Conservation (phyloP, 306 rosid genomes). For the Acacia melanoxylon region DNA sequence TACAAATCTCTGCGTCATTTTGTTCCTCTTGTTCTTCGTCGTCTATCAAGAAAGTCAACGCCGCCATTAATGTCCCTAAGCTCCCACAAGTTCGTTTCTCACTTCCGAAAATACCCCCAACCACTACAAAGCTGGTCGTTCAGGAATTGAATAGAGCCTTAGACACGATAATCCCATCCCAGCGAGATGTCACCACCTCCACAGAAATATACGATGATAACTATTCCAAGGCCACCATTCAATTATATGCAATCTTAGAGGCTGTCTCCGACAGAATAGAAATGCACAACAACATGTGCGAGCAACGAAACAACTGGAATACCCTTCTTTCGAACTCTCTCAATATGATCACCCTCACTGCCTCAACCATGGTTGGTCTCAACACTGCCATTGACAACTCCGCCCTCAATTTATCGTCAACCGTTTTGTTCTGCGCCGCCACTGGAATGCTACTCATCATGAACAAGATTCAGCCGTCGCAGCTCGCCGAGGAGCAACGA, state of each 20-base stretch:
- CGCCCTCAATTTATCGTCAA: slow-evolving; percentile 42
- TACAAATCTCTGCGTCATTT: slow-evolving; percentile 35
- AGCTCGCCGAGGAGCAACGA: not conserved
- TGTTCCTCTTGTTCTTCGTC: slow-evolving; percentile 30
- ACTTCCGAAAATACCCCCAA: not conserved
- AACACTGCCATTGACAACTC: slow-evolving; percentile 6
- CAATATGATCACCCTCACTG: slow-evolving; percentile 27
- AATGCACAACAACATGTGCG: slow-evolving; percentile 17
- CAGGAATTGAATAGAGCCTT: slow-evolving; percentile 23
- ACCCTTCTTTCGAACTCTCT: slow-evolving; percentile 8
- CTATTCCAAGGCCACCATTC: slow-evolving; percentile 4
- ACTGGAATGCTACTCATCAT: slow-evolving; percentile 43
- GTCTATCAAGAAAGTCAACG: slow-evolving; percentile 39
- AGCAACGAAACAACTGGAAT: slow-evolving; percentile 32
- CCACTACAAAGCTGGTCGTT: not conserved
- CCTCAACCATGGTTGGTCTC: slow-evolving; percentile 27
- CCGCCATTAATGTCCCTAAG: slow-evolving; percentile 48
- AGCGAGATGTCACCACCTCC: not conserved
- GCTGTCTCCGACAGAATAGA: slow-evolving; percentile 48
- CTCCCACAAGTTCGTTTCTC: slow-evolving; percentile 32
- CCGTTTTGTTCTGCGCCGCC: slow-evolving; percentile 53
- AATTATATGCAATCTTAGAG: slow-evolving; percentile 50
- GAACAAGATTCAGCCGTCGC: not conserved
- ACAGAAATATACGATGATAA: not conserved
- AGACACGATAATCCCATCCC: slow-evolving; percentile 13